Evolutionary conservation across 306 rosid species (phyloP).

Genomic region (Malus sieversii): DNA sequence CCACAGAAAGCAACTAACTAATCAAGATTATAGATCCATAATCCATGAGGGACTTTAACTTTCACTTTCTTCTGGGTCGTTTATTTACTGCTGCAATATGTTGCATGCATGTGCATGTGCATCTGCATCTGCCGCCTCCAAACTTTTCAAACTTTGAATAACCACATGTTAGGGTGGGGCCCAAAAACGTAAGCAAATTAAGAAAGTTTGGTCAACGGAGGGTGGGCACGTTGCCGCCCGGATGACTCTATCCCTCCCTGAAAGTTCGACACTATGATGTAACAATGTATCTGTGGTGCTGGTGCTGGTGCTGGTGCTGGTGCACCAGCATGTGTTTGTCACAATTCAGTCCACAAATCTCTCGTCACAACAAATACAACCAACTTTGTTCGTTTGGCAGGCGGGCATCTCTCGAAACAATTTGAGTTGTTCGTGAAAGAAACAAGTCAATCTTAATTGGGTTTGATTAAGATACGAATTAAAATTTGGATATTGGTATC

Average conservation of each 20-base stretch:
- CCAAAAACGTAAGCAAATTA: background rate
- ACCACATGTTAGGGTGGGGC: background rate
- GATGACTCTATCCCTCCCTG: background rate
- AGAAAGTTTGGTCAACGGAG: background rate
- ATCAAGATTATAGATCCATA: background rate
- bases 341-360: background rate
- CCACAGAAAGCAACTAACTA: background rate
- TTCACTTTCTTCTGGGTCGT: background rate
- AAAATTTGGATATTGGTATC: background rate
- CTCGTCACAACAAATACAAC: too few relatives aligned
- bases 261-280: background rate
- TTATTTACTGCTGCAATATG: background rate
- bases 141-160: background rate
- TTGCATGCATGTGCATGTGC: background rate
- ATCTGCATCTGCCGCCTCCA: background rate
- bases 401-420: too few relatives aligned
- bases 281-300: background rate
- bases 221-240: slow-evolving; percentile 7
- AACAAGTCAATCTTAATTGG: too few relatives aligned
- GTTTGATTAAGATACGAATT: background rate
- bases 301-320: background rate
- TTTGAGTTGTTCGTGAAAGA: too few relatives aligned
- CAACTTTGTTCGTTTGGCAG: too few relatives aligned
- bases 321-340: background rate
- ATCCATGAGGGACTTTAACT: background rate